Base-by-base conservation (phyloP, 1,139 yeast genomes). In the Saccharomycopsis hybrid region DNA sequence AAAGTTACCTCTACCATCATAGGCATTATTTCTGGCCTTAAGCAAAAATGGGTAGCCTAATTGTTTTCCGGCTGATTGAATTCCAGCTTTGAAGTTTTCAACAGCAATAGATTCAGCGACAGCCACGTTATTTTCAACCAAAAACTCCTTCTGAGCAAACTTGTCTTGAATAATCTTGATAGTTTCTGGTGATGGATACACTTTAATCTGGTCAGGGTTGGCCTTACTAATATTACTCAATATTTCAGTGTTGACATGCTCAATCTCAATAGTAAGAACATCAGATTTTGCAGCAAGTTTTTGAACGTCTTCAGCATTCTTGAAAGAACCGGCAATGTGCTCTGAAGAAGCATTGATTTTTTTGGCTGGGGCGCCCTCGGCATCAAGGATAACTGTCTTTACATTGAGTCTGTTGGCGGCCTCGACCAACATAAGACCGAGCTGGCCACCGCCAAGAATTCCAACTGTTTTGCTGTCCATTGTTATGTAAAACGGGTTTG, bases 391-490 rank as follows among this genome's bases (percentile, higher is more conserved):
- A 39, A 86, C 71, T 2, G 97, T 90, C 60, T 84, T 82, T 61
- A 92, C 73, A 65, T 92, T 92, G 53, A 92, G 73, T 56, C 98
- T 77, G 66, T 82, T 86, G 9, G 98, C 98, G 24, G 97, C 96
- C 66, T 94, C 98, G 27, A 92, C 97, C 57, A 94, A 77, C 99
- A 92, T 92, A 61, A 98, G 96, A 62, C 99, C 99, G 44, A 92
- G 77, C 69, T 92, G 99, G 68, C 99, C 99, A 49, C 98, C 99
- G 48, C 97, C 99, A 49, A 92, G 74, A 56, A 94, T 89, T 51
- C 99, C 99, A 41, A 94, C 76, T 25, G 82, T 80, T 66, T 88
- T 80, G 43, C 77, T 66, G 66, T 92, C 96, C 98, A 90, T 90
- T 5, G 43, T 41, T 18, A 18, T 18, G 18, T 18, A 18, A 18